phyloP scores from a whole-genome alignment of 1,139 yeast species.

The Candida pseudoviswanathii region DNA sequence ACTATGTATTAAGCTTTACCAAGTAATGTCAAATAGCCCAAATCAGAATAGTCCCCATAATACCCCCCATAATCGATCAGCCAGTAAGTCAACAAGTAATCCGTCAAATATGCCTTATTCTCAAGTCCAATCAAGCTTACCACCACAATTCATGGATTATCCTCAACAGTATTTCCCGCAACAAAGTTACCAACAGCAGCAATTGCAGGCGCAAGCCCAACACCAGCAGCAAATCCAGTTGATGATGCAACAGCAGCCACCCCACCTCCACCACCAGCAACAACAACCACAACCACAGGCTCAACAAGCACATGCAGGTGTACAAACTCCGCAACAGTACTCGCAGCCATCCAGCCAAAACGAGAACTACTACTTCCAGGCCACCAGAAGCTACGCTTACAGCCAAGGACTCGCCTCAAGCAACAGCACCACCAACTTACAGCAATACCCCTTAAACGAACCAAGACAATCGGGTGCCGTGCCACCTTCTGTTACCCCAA shows the following conservation, averaged over 20 bases:
- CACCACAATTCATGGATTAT: constrained; percentile 10
- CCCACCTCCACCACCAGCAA: background rate
- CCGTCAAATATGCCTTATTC: constrained; percentile 7
- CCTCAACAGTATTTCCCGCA: constrained; percentile 11
- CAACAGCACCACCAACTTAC: constrained; percentile 4
- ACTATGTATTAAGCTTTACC: constrained; percentile 7
- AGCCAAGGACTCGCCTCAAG: constrained; percentile 1
- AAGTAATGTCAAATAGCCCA: constrained; percentile 14
- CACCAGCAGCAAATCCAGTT: constrained; percentile 5
- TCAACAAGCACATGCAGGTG: constrained; percentile 1
- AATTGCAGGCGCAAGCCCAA: constrained; percentile 4
- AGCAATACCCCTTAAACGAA: constrained; percentile 5
- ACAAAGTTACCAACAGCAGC: constrained; percentile 7
- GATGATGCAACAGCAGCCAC: constrained; percentile 5
- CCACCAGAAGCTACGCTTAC: constrained; percentile 6
- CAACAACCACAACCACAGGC: constrained; percentile 8
- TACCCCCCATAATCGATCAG: background rate
- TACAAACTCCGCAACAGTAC: constrained; percentile 6
- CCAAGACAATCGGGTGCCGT: constrained; percentile 1
- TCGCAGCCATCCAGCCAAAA: constrained; percentile 3
- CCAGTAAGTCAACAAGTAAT: constrained; percentile 1
- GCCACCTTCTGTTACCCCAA: background rate
- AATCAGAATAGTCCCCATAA: constrained; percentile 6
- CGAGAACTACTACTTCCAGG: constrained; percentile 5
- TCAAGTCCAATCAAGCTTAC: constrained; percentile 9